Evolutionary conservation across 2,329 filamentous ascomycete genomes (phyloP).

Genomic region (Colletotrichum simmondsii): DNA sequence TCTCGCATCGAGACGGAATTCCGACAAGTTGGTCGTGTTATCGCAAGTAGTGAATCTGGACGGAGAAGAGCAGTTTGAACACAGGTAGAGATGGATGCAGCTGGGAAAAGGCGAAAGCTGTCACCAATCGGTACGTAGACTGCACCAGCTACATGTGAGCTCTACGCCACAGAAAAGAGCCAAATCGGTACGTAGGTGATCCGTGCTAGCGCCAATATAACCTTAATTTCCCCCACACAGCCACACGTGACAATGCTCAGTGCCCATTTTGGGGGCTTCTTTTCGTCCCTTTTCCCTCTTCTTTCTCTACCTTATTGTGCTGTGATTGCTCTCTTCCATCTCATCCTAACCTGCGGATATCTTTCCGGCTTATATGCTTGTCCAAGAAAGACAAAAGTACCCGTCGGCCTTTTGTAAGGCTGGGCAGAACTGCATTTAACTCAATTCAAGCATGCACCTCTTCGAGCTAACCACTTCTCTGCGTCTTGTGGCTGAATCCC

Average conservation of each 20-base stretch:
- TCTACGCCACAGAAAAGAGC: no score
- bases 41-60: not conserved
- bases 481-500: not conserved
- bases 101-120: not conserved
- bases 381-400: constrained; percentile 8
- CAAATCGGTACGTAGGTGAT: not conserved
- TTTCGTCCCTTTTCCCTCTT: not conserved
- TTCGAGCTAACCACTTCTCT: not conserved
- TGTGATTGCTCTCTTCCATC: not conserved
- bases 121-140: no score
- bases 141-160: no score
- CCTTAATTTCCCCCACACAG: constrained; percentile 11
- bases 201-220: constrained; percentile 25
- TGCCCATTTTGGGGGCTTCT: not conserved
- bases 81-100: not conserved
- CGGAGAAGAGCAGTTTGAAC: not conserved
- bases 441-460: not conserved
- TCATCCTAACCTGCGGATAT: no score
- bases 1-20: not conserved
- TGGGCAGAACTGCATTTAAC: constrained; percentile 11
- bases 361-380: no score
- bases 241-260: constrained; percentile 9
- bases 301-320: not conserved
- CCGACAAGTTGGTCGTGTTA: not conserved
- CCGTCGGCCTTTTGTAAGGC: constrained; percentile 4